Evolutionary conservation across 2,329 filamentous ascomycete genomes (phyloP), one percentile per base, ranked within the genome.

Genomic region (Malbranchea zuffiana): DNA sequence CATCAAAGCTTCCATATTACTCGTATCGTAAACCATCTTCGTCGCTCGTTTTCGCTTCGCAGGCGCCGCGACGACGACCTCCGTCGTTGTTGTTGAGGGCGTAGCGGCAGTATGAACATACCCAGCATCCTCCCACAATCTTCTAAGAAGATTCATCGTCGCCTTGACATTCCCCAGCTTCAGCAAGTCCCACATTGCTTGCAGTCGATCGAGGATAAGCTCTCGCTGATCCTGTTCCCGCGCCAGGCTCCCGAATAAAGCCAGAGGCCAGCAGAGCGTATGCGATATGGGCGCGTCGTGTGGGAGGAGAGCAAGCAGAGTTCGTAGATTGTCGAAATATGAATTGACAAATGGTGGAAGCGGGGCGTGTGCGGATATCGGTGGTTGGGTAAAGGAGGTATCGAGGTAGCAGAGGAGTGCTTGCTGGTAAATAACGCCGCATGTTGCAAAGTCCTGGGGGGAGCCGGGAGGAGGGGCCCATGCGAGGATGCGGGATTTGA

Each of bases 1-100:
- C 38, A 40, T 40, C 21, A 40, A 12, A n/a, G 32, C 38, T 28
- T 40, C 38, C 38, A 40, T 40, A 21, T 40, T 33, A 32, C 26
- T 32, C 5, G 27, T 28, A 18, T 40, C 32, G 17, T 20, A 12
- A 5, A 25, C n/a, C 16, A 26, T 11, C 15, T 37, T 40, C 12
- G 20, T 18, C 10, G 3, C 13, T 8, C 26, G 20, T 26, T 28
- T 34, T 8, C 31, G 38, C 12, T 31, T 32, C 13, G 28, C 5
- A 4, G 32, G 15, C 11, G 21, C 23, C 15, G 30, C 23, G 10
- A 29, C 17, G 11, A 19, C 15, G 4, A 10, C 10, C n/a, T 23
- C 19, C 13, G 20, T 30, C 6, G 6, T 7, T 7, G 31, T 24
- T 7, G 4, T 8, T 7, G 3, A 10, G 17, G n/a, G 23, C 3